phyloP scores from a whole-genome alignment of 1,139 yeast species.

The Wickerhamiella pararugosa region DNA sequence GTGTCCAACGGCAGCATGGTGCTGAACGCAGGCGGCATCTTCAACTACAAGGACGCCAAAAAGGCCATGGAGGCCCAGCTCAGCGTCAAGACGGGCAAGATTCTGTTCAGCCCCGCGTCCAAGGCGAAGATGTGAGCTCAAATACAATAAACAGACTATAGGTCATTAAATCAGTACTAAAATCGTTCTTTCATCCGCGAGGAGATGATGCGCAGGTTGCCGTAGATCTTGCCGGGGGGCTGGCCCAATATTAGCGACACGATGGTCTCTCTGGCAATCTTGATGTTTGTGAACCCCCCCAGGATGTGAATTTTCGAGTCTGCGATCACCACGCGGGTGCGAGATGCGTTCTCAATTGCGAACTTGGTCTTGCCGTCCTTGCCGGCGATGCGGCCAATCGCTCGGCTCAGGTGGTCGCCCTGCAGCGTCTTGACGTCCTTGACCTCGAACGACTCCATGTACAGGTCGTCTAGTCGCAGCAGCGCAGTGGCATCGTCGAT shows the following conservation, averaged over 20 bases:
- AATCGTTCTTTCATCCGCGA: conserved; percentile 95
- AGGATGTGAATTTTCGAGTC: conserved; percentile 90
- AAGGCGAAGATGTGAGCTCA: background rate
- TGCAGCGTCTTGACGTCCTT: conserved; percentile 91
- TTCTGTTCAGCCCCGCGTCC: background rate
- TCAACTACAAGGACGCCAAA: background rate
- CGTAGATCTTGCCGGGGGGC: conserved; percentile 97
- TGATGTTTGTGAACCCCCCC: conserved; percentile 92
- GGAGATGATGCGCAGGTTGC: conserved; percentile 91
- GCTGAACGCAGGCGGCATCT: conserved; percentile 2
- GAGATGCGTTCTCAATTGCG: conserved; percentile 94
- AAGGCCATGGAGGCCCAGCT: conserved; percentile 2
- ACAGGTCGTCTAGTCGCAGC: conserved; percentile 83
- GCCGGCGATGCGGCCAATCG: conserved; percentile 99
- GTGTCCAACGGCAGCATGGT: conserved; percentile 1
- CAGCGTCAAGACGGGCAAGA: conserved; percentile 4
- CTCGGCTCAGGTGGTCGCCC: conserved; percentile 95
- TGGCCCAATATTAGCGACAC: conserved; percentile 91
- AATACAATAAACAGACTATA: background rate
- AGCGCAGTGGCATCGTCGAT: conserved; percentile 94
- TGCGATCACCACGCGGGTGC: conserved; percentile 94
- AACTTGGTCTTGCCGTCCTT: conserved; percentile 97
- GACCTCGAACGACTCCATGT: conserved; percentile 90
- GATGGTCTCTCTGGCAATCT: conserved; percentile 95
- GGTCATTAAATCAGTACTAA: conserved; percentile 20